Base-by-base conservation (phyloP, 345 rosid genomes). In the Iberis pinnata region DNA sequence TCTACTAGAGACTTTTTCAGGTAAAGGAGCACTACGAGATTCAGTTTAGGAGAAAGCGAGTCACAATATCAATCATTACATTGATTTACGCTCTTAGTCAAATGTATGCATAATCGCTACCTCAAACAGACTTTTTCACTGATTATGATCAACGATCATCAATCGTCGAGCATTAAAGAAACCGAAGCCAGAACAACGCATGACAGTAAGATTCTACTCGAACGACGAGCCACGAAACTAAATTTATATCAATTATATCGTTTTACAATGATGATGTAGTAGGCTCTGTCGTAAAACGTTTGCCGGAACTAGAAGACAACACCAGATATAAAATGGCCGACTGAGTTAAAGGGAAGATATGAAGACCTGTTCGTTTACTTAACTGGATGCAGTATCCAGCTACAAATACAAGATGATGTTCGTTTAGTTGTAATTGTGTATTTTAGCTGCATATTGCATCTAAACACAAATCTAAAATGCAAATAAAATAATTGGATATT, bases 171-270 rank as follows among this genome's bases (percentile, higher is more conserved):
- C 24, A 44, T 49, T 14, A 33, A 24, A 17, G 11, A 49, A 36
- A 35, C 12, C 31, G 16, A 37, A 57, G 52, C 52, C 9, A 49
- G 18, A 57, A 43, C 32, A 38, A 42, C 42, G 39, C 39, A 22
- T 14, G n/a, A 46, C 15, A 20, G 43, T 54, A 33, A 54, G 56
- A 55, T 40, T 64, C 49, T 39, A 64, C 56, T 20, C 12, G n/a
- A 39, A 10, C 13, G 43, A 40, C 14, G 57, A 49, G 38, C 10
- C 31, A 25, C 2, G 36, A 43, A 18, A 7, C 46, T 4, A 49
- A 26, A 13, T 9, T 35, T 56, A 33, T 49, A 65, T 51, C 51
- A 39, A 12, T 19, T 43, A 13, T 47, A 13, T 57, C 18, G 64
- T 13, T 58, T 6, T 26, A 3, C 18, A 26, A 58, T 42, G n/a